These are phyloP conservation scores for Mucor irregularis DNA, from an alignment of 371 early-diverging fungal species.

Conservation along the genomic window DNA sequence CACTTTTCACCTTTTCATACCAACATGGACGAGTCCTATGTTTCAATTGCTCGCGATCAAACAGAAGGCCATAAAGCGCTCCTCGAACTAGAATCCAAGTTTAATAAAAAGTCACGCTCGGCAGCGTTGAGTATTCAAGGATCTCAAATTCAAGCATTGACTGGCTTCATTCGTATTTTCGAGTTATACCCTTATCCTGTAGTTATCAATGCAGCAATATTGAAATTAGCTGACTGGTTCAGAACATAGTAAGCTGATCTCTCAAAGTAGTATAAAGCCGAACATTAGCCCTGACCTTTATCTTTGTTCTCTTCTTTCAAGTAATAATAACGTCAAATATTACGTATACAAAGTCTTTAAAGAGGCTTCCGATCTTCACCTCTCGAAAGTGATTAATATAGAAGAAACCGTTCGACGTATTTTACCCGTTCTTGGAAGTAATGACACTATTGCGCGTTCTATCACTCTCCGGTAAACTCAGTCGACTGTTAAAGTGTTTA, in stretches of 20 bases:
- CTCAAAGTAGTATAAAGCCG: no score
- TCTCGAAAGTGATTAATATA: conserved; percentile 54
- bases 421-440: conserved; percentile 51
- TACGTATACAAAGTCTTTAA: conserved; percentile 59
- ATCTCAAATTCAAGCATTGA: conserved; percentile 53
- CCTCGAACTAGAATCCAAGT: conserved; percentile 37
- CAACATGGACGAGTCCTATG: neutral
- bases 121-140: conserved; percentile 39
- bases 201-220: conserved; percentile 56
- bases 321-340: conserved; percentile 54
- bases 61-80: conserved; percentile 42
- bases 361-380: conserved; percentile 46
- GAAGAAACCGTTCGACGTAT: conserved; percentile 58
- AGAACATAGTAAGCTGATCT: conserved; percentile 41
- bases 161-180: conserved; percentile 51
- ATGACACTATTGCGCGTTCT: conserved; percentile 56
- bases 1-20: neutral
- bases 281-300: no score
- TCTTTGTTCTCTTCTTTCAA: no score
- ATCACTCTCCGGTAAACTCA: conserved; percentile 63
- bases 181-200: conserved; percentile 57
- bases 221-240: conserved; percentile 64
- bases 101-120: conserved; percentile 42
- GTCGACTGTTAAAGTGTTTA: no score
- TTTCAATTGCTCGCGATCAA: conserved; percentile 14